phyloP scores from a whole-genome alignment of 2,329 filamentous ascomycete genomes.

The Fusarium sp. region DNA sequence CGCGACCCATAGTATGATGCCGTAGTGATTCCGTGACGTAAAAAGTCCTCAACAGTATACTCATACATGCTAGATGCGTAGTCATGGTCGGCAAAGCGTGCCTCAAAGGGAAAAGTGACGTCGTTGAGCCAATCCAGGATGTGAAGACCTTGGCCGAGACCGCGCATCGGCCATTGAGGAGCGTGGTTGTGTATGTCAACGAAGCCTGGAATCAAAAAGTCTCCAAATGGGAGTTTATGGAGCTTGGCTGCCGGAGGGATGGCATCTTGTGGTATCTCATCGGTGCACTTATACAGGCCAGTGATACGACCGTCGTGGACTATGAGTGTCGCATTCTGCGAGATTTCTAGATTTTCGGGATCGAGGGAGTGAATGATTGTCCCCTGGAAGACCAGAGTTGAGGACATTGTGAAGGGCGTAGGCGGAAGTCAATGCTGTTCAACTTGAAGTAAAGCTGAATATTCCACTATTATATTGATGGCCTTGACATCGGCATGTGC shows the following conservation, averaged over 20 bases:
- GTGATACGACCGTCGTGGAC: not conserved
- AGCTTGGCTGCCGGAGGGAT: not conserved
- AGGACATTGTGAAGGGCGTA: not conserved
- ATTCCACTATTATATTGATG: not conserved
- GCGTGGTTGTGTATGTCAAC: constrained; percentile 78
- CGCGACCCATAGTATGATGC: too few species aligned
- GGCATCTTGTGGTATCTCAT: not conserved
- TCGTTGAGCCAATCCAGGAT: constrained; percentile 73
- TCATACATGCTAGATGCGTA: not conserved
- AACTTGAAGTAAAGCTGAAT: not conserved
- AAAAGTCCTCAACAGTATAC: too few species aligned
- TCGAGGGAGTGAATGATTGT: not conserved
- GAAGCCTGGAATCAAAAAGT: constrained; percentile 62
- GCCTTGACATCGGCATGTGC: not conserved
- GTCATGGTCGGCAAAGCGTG: not conserved
- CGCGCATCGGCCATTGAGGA: constrained; percentile 65
- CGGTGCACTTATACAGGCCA: not conserved
- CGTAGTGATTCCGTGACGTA: too few species aligned
- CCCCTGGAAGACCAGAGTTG: not conserved
- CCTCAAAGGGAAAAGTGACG: constrained; percentile 65
- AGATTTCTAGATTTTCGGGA: not conserved
- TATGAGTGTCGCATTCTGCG: not conserved
- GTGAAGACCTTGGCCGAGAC: constrained; percentile 62
- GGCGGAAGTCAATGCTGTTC: not conserved
- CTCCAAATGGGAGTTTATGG: not conserved